phyloP scores from a whole-genome alignment of 768 basidiomycete genomes.

The Symmetrospora coprosmae region DNA sequence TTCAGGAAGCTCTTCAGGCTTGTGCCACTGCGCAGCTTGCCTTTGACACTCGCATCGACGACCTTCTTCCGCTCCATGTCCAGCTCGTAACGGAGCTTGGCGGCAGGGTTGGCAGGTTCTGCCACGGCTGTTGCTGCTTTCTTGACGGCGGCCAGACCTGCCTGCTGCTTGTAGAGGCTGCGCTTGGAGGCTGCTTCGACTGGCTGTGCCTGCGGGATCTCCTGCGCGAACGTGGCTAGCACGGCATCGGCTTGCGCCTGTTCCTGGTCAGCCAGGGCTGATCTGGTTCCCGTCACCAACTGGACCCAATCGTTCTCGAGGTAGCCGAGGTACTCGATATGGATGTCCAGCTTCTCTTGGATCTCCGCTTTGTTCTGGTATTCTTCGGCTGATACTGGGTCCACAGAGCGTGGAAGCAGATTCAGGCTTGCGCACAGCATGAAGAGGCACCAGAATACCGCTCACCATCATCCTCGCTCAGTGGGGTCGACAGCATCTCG shows the following conservation, averaged over 20 bases:
- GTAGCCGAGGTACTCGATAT: constrained; percentile 24
- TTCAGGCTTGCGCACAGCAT: background rate
- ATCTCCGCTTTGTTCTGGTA: constrained; percentile 28
- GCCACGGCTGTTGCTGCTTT: constrained; percentile 1
- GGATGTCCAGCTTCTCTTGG: constrained; percentile 28
- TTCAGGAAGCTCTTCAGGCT: background rate
- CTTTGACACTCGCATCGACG: background rate
- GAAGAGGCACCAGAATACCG: too few species aligned
- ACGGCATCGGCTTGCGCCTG: background rate
- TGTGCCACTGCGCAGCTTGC: background rate
- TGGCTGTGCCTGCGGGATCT: background rate
- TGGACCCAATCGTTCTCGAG: constrained; percentile 14
- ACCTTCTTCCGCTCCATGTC: constrained; percentile 9
- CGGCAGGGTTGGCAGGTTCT: constrained; percentile 3
- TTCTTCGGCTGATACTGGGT: constrained; percentile 27
- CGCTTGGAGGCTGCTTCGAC: background rate
- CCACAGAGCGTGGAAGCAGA: background rate
- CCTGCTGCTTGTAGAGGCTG: background rate
- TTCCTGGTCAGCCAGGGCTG: constrained; percentile 13
- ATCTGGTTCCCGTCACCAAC: constrained; percentile 4
- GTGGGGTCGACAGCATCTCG: constrained; percentile 18
- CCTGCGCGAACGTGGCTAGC: background rate
- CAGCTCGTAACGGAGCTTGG: background rate
- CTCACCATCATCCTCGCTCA: too few species aligned
- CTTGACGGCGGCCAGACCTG: background rate